These are phyloP conservation scores for Croton setiger DNA, from an alignment of 441 rosid genomes.

Conservation along the genomic window DNA sequence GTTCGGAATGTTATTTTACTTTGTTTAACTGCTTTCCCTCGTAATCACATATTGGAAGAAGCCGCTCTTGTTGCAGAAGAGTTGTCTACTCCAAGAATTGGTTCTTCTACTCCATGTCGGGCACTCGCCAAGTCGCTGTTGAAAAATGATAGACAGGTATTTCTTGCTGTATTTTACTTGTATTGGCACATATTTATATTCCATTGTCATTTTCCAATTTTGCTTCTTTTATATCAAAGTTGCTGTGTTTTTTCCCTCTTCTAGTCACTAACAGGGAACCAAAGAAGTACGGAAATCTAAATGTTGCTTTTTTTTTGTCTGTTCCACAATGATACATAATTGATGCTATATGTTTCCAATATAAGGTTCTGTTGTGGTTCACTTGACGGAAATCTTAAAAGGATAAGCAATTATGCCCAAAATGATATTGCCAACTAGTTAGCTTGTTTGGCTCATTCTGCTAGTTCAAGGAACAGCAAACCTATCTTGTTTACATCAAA, in stretches of 20 bases:
- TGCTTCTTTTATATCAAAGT: neutral
- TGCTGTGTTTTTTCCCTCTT: neutral
- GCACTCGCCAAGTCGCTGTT: constrained; percentile 82
- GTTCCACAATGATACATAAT: neutral
- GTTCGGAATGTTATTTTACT: constrained; percentile 80
- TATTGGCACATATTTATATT: neutral
- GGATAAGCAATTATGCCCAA: too few species aligned
- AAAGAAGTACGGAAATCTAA: neutral
- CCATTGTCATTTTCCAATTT: neutral
- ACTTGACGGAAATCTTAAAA: neutral
- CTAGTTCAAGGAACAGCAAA: too few species aligned
- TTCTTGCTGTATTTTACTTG: constrained; percentile 13
- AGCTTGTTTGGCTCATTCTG: too few species aligned
- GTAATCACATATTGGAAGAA: constrained; percentile 73
- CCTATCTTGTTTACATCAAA: too few species aligned
- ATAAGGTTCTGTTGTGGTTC: neutral
- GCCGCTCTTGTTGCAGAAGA: constrained; percentile 92
- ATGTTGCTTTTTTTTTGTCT: neutral
- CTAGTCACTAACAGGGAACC: neutral
- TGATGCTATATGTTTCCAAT: neutral
- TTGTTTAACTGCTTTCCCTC: constrained; percentile 74
- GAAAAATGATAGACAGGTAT: constrained; percentile 90
- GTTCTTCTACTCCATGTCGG: constrained; percentile 75
- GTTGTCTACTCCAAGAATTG: constrained; percentile 50
- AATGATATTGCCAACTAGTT: neutral